A percentile compares a stretch with the other conserved stretches of the same genome.
These are phyloP conservation scores for Saccharomycopsis phalli DNA, from an alignment of 1,139 yeast species.

Conservation along the genomic window DNA sequence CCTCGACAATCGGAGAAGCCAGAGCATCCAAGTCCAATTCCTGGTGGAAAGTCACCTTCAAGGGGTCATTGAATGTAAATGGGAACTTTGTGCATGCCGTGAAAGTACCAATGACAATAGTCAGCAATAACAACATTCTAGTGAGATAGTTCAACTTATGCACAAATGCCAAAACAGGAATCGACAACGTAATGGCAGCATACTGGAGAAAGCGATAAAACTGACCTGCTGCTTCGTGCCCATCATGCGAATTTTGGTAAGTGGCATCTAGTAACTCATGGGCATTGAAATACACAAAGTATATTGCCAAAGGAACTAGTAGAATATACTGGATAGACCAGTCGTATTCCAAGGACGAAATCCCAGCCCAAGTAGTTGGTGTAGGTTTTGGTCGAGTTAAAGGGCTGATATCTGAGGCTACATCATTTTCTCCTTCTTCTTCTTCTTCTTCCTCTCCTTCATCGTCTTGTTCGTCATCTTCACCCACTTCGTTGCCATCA, in stretches of 20 bases:
- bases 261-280: conserved; percentile 55
- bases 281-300: conserved; percentile 37
- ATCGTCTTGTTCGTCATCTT: conserved; percentile 16
- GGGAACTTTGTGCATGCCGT: conserved; percentile 38
- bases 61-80: conserved; percentile 50
- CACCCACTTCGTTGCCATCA: conserved; percentile 12
- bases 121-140: conserved; percentile 32
- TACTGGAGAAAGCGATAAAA: conserved; percentile 36
- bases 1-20: conserved; percentile 33
- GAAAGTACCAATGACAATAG: conserved; percentile 33
- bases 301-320: conserved; percentile 56
- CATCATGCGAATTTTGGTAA: conserved; percentile 64
- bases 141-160: conserved; percentile 55
- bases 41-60: conserved; percentile 64
- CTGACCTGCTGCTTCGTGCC: conserved; percentile 35
- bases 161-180: conserved; percentile 62
- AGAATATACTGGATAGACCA: conserved; percentile 71
- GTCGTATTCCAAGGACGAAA: conserved; percentile 52
- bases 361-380: conserved; percentile 9
- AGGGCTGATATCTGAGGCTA: neutral
- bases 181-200: conserved; percentile 36
- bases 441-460: conserved; percentile 20
- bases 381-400: conserved; percentile 22
- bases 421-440: conserved; percentile 4
- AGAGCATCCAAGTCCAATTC: conserved; percentile 35